Evolutionary conservation across 1,284 basidiomycete genomes (phyloP).

Genomic region (Microbotryum silenes-acaulis): DNA sequence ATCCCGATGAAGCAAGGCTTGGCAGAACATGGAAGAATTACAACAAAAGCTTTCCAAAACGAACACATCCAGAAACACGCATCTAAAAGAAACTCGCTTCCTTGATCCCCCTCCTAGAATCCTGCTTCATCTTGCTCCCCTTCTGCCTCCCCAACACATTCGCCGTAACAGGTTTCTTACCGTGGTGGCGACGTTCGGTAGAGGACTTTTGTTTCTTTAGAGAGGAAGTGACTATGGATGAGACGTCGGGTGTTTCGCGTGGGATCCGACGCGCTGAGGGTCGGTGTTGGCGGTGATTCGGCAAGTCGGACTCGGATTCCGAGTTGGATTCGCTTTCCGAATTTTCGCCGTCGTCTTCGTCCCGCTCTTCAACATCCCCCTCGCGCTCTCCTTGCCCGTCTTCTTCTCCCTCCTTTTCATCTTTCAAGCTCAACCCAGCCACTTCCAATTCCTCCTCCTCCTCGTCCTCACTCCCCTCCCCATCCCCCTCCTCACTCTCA

Average conservation of each 20-base stretch:
- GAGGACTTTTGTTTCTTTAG: constrained; percentile 18
- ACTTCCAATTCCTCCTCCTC: constrained; percentile 3
- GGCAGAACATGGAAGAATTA: background rate
- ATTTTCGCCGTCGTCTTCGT: constrained; percentile 38
- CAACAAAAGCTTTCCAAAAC: too few relatives aligned
- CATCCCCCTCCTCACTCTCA: constrained; percentile 1
- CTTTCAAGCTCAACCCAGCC: constrained; percentile 42
- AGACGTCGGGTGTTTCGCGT: constrained; percentile 18
- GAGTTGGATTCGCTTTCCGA: constrained; percentile 39
- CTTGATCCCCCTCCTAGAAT: constrained; percentile 26
- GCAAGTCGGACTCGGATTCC: constrained; percentile 25
- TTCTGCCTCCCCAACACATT: constrained; percentile 33
- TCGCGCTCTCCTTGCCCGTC: constrained; percentile 34
- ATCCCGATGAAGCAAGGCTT: background rate
- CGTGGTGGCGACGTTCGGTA: constrained; percentile 33
- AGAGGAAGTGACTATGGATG: constrained; percentile 24
- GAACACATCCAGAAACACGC: background rate
- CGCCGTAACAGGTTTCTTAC: constrained; percentile 32
- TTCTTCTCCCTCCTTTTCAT: constrained; percentile 43
- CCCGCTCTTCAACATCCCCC: constrained; percentile 42
- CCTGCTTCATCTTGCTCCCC: constrained; percentile 37
- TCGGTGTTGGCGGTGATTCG: constrained; percentile 1
- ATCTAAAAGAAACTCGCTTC: background rate
- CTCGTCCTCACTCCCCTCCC: constrained; percentile 4
- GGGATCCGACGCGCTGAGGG: constrained; percentile 4